Evolutionary conservation across 495 filamentous ascomycete species (phyloP), one percentile per base, ranked within the genome.

Genomic region (Talaromyces stipitatus): DNA sequence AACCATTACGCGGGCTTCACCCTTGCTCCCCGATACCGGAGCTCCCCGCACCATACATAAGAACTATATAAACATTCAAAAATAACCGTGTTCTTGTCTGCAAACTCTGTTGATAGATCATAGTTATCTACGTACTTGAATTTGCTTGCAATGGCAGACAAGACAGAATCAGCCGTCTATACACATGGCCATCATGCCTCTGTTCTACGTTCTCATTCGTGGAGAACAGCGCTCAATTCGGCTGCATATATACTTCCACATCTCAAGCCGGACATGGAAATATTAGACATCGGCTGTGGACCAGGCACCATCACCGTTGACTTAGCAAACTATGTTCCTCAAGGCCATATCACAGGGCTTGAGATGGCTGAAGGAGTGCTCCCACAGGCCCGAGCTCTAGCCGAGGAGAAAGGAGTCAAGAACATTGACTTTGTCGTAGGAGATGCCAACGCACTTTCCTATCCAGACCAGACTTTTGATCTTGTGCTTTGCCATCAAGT

Each of bases 261-360:
- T 53, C 63, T 85, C 18, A 67, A 70, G 33, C 73, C 78, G 0
- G 53, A 67, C 41, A 71, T 76, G 64, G 66, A 71, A 14, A 77
- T 85, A 32, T 77, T 84, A 29, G 82, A 85, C 59, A 70, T 84
- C 27, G 82, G 82, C 46, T 84, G 81, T 62, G 81, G 82, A 12
- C 81, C 80, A 0, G 81, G 81, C 18, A 80, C 73, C 23, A 84
- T 84, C 57, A 83, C 80, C 1, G 62, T 74, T 1, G 80, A 78
- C 47, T 62, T 85, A 6, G 80, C 80, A 9, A 54, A 58, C 1
- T 64, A 71, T 32, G 74, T 79, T 1, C 73, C 78, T 0, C 43
- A 75, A 29, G 82, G 80, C 11, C 62, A 66, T 36, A 69, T 80
- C 7, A 71, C 64, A 0, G 78, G 78, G 14, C 57, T 80, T 8